Evolutionary conservation across 495 filamentous ascomycete species (phyloP).

Genomic region (Penicillium salamii): DNA sequence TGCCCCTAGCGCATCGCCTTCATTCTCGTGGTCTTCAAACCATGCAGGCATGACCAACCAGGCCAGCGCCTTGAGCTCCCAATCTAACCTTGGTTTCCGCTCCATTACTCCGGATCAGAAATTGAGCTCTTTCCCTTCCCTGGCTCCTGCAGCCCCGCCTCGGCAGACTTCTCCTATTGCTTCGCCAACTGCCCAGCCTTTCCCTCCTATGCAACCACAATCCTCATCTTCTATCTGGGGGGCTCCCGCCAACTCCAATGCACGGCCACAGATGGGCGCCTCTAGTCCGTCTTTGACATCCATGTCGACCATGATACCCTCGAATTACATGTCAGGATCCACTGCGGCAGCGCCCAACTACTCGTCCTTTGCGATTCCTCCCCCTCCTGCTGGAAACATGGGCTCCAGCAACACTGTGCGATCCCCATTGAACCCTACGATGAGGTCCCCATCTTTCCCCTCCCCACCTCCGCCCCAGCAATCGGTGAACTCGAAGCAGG

Average conservation of each 20-base stretch:
- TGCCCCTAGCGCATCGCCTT: constrained; percentile 31
- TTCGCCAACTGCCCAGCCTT: constrained; percentile 17
- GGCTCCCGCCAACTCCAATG: constrained; percentile 5
- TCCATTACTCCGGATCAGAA: constrained; percentile 54
- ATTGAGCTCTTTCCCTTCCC: constrained; percentile 46
- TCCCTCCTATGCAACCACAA: constrained; percentile 32
- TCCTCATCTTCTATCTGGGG: constrained; percentile 29
- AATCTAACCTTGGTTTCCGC: constrained; percentile 32
- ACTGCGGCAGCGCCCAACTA: constrained; percentile 30
- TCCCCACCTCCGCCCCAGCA: constrained; percentile 27
- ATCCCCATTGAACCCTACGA: constrained; percentile 19
- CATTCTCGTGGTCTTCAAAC: constrained; percentile 48
- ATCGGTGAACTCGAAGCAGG: constrained; percentile 42
- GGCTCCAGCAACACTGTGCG: constrained; percentile 14
- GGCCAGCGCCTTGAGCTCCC: constrained; percentile 17
- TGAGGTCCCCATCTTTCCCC: constrained; percentile 16
- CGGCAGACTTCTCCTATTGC: constrained; percentile 27
- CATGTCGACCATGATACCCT: constrained; percentile 25
- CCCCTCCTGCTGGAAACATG: constrained; percentile 31
- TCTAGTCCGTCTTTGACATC: constrained; percentile 25
- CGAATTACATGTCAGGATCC: constrained; percentile 17
- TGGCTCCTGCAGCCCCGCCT: constrained; percentile 37
- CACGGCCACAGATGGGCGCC: constrained; percentile 18
- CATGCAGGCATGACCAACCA: constrained; percentile 18
- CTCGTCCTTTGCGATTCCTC: constrained; percentile 46